Base-by-base conservation (phyloP, 805 yeast species). In the Barnettozyma californica region DNA sequence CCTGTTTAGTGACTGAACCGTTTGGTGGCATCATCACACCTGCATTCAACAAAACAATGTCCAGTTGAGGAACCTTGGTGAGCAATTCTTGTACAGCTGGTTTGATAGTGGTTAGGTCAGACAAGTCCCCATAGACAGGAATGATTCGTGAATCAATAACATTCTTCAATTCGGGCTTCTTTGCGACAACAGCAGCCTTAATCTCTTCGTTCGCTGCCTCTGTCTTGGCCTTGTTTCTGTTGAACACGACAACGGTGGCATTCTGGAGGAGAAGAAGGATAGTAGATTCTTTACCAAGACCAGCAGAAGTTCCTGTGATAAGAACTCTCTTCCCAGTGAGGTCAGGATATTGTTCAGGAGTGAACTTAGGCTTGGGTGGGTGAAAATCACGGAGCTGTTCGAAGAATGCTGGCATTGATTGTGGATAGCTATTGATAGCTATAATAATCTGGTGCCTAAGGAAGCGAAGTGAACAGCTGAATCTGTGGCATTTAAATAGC, bases 11-110 rank as follows among this genome's bases (percentile, higher is more conserved):
- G 33, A 48, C 51, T 9, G 69, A 53, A 1, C 67, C 71, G 21
- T 43, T 43, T 4, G 75, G 71, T 3, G 73, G 71, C 9, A 46
- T 47, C 73, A 71, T 70, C 4, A 75, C 68, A 29, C 76, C 77
- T 13, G 77, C 78, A 54, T 75, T 75, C 53, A 70, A 67, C 31
- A 74, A 59, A 18, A 71, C 62, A 3, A 68, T 62, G 44, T 74
- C 67, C 34, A 74, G 50, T 8, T 52, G 47, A 19, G 66, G 65
- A 21, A 55, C 49, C 11, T 34, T 33, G 1, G 43, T 34, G 11
- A 59, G 36, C 31, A 72, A 51, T 29, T 61, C 53, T 7, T 58
- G 58, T 9, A 63, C 67, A 1, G 70, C 78, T 1, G 68, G 61
- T 50, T 64, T 67, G 47, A 76, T 61, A 1, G 74, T 65, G 5